Percentiles rank a stretch among this genome's conserved stretches.
phyloP scores from a whole-genome alignment of 371 early-diverging fungal genomes.

The Actinomortierella ambigua region DNA sequence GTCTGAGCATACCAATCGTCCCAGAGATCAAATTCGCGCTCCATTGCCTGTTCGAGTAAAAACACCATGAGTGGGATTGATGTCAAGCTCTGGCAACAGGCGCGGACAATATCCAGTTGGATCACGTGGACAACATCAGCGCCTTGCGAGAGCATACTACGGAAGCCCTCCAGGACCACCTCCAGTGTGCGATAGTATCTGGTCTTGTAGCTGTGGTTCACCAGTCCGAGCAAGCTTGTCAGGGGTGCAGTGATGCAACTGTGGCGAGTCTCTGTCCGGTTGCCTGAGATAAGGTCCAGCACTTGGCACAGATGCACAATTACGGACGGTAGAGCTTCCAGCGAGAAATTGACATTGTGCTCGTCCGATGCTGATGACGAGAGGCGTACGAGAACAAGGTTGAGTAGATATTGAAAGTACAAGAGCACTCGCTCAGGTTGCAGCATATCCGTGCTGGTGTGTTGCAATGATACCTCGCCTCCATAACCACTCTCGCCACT shows the following conservation, averaged over 20 bases:
- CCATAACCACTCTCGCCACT: neutral
- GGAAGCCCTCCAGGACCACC: too few relatives aligned
- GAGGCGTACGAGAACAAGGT: constrained; percentile 25
- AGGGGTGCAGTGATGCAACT: constrained; percentile 19
- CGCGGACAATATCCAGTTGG: constrained; percentile 29
- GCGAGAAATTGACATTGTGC: constrained; percentile 27
- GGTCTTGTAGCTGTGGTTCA: constrained; percentile 23
- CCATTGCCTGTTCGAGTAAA: constrained; percentile 37
- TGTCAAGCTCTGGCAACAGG: constrained; percentile 24
- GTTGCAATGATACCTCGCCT: neutral
- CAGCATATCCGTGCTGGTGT: too few relatives aligned
- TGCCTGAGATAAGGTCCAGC: constrained; percentile 26
- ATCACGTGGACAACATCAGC: constrained; percentile 8
- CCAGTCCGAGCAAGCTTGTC: constrained; percentile 15
- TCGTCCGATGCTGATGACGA: constrained; percentile 36
- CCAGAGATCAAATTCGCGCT: constrained; percentile 39
- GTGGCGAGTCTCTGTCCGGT: constrained; percentile 9
- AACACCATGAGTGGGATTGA: constrained; percentile 31
- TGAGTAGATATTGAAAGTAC: constrained; percentile 26
- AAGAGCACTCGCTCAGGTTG: constrained; percentile 20
- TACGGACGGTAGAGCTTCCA: constrained; percentile 20
- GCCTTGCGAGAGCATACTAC: too few relatives aligned
- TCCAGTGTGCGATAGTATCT: too few relatives aligned
- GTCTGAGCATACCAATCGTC: constrained; percentile 1
- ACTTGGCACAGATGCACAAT: constrained; percentile 30